Evolutionary conservation across 1,284 basidiomycete genomes (phyloP).

Genomic region (Malassezia equina): DNA sequence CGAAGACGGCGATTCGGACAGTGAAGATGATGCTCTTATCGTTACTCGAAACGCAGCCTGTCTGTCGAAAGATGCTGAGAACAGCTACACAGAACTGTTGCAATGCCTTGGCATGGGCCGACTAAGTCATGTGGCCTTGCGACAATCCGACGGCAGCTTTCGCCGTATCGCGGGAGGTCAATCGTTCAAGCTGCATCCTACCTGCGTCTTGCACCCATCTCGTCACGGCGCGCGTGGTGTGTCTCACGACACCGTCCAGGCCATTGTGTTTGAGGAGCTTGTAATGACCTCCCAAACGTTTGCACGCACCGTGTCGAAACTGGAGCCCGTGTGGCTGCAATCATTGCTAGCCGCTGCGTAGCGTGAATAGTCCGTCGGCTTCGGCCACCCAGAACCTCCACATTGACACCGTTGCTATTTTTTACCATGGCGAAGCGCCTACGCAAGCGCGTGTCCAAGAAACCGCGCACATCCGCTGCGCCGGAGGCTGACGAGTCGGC

Average conservation of each 20-base stretch:
- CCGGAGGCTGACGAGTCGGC: neutral
- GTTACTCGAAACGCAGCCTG: neutral
- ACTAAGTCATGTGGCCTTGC: conserved; percentile 26
- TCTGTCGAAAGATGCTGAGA: neutral
- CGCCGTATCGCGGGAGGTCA: conserved; percentile 22
- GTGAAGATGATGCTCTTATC: conserved; percentile 8
- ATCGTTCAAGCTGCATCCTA: conserved; percentile 40
- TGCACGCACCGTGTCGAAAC: conserved; percentile 34
- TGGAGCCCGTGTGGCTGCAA: conserved; percentile 40
- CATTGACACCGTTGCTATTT: neutral
- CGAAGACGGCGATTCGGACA: conserved; percentile 1
- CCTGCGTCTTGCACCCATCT: conserved; percentile 27
- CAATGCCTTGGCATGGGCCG: conserved; percentile 28
- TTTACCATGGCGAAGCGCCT: conserved; percentile 13
- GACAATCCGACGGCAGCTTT: conserved; percentile 28
- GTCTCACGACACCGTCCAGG: conserved; percentile 11
- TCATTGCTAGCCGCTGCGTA: neutral
- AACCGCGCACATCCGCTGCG: neutral
- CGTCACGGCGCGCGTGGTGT: conserved; percentile 16
- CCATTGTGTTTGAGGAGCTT: conserved; percentile 44
- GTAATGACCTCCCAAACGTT: conserved; percentile 42
- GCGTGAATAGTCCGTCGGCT: too few species aligned
- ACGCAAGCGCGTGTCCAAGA: conserved; percentile 11
- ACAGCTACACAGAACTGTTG: conserved; percentile 22
- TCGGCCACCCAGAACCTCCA: neutral